These are phyloP conservation scores for Medicago lupulina DNA, from an alignment of 306 rosid genomes.

Conservation along the genomic window DNA sequence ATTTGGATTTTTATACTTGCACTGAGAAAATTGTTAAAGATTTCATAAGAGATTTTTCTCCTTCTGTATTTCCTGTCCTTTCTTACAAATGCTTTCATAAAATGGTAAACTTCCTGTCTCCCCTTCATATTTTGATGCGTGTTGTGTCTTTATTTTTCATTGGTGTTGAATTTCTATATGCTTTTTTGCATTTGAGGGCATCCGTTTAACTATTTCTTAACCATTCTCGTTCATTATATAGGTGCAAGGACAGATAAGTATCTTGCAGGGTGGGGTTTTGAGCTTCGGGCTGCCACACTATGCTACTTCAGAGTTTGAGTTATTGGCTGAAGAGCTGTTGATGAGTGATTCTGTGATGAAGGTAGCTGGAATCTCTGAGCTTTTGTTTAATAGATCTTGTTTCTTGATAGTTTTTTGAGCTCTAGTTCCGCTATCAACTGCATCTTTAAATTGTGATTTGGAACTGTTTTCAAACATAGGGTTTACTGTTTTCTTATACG, in stretches of 20 bases:
- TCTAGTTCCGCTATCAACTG: conserved; percentile 17
- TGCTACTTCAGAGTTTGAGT: conserved; percentile 93
- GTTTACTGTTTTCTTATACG: conserved; percentile 21
- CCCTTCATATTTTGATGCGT: conserved; percentile 23
- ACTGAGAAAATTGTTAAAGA: conserved; percentile 13
- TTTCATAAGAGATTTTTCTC: neutral
- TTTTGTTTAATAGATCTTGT: conserved; percentile 24
- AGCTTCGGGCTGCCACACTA: conserved; percentile 96
- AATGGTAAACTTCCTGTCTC: neutral
- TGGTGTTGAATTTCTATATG: neutral
- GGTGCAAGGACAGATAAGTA: conserved; percentile 99
- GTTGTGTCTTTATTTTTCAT: conserved; percentile 14
- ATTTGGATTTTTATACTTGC: conserved; percentile 4
- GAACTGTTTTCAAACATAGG: conserved; percentile 12
- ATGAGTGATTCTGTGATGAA: conserved; percentile 94
- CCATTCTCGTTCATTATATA: conserved; percentile 43
- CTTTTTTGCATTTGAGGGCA: conserved; percentile 14
- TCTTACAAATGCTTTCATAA: conserved; percentile 3
- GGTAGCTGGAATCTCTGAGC: conserved; percentile 54
- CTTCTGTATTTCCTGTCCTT: conserved; percentile 9
- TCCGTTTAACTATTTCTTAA: conserved; percentile 14
- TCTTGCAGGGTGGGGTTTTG: conserved; percentile 78
- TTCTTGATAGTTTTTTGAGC: conserved; percentile 27
- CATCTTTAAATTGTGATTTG: conserved; percentile 25
- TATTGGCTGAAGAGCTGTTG: conserved; percentile 92